These are phyloP conservation scores for Dioscorea cayenensis DNA, from an alignment of 116 monocot genomes.

Conservation along the genomic window DNA sequence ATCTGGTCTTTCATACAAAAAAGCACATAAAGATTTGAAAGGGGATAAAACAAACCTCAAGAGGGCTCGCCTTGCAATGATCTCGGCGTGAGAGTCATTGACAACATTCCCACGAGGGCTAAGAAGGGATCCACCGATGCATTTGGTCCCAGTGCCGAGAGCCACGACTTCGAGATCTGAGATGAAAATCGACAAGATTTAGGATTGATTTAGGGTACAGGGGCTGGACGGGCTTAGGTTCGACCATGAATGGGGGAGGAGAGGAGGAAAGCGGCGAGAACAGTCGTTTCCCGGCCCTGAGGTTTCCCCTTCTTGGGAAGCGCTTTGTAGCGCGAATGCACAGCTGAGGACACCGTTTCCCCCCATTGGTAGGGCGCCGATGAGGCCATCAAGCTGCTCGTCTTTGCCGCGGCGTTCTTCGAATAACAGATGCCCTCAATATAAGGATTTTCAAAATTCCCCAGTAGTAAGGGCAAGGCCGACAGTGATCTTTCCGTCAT, in stretches of 20 bases:
- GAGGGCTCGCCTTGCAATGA: slow-evolving; percentile 73
- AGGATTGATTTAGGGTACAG: not conserved
- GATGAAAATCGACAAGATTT: not conserved
- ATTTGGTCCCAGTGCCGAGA: slow-evolving; percentile 90
- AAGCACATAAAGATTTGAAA: not conserved
- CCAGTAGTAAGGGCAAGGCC: no score
- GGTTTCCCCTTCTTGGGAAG: slow-evolving; percentile 95
- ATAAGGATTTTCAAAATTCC: not conserved
- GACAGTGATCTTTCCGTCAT: no score
- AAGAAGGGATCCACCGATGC: slow-evolving; percentile 71
- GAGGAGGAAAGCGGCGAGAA: slow-evolving; percentile 80
- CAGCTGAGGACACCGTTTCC: slow-evolving; percentile 35
- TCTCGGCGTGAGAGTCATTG: slow-evolving; percentile 90
- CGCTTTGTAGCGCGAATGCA: slow-evolving; percentile 42
- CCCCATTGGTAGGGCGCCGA: slow-evolving; percentile 26
- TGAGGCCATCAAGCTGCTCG: not conserved
- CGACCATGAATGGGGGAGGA: slow-evolving; percentile 50
- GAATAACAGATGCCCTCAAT: not conserved
- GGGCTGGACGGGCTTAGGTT: not conserved
- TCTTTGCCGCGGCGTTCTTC: not conserved
- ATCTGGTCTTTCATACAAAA: not conserved
- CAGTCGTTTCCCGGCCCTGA: slow-evolving; percentile 78
- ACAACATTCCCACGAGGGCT: slow-evolving; percentile 77
- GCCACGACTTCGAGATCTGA: slow-evolving; percentile 57
- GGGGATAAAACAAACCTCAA: slow-evolving; percentile 35